phyloP scores from a whole-genome alignment of 495 filamentous ascomycete species.

The Penicillium arizonense region DNA sequence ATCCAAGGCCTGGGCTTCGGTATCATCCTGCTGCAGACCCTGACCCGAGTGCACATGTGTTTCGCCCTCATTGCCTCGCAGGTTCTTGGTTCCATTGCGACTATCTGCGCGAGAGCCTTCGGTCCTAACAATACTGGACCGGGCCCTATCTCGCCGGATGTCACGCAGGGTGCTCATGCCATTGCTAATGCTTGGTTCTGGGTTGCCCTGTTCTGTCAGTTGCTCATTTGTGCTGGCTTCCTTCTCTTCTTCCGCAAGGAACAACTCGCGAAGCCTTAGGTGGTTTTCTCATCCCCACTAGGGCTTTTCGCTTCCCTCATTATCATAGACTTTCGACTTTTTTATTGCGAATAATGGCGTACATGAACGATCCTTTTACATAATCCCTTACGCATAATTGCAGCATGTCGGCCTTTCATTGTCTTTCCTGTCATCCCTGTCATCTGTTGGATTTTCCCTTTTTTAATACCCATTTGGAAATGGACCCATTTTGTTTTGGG shows the following conservation, averaged over 20 bases:
- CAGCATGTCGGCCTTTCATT: constrained; percentile 1
- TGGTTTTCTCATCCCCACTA: background rate
- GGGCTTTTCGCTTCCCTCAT: background rate
- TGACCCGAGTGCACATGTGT: constrained; percentile 47
- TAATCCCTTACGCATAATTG: constrained; percentile 4
- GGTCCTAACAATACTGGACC: constrained; percentile 46
- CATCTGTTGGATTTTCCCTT: background rate
- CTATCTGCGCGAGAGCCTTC: constrained; percentile 46
- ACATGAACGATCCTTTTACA: constrained; percentile 2
- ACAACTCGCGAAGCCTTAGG: constrained; percentile 61
- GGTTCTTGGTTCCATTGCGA: constrained; percentile 49
- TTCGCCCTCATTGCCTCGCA: constrained; percentile 51
- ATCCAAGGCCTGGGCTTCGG: constrained; percentile 52
- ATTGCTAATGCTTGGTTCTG: constrained; percentile 63
- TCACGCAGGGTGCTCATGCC: constrained; percentile 37
- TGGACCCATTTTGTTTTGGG: background rate
- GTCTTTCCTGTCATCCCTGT: background rate
- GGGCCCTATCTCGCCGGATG: constrained; percentile 43
- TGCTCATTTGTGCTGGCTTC: constrained; percentile 63
- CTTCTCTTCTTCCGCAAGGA: constrained; percentile 70
- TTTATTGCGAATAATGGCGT: background rate
- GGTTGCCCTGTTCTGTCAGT: constrained; percentile 59
- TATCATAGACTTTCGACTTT: background rate
- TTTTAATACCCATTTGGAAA: background rate
- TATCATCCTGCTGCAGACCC: constrained; percentile 48